These are phyloP conservation scores for Rhodotorula sp. DNA, from an alignment of 1,284 basidiomycete species.

Conservation along the genomic window DNA sequence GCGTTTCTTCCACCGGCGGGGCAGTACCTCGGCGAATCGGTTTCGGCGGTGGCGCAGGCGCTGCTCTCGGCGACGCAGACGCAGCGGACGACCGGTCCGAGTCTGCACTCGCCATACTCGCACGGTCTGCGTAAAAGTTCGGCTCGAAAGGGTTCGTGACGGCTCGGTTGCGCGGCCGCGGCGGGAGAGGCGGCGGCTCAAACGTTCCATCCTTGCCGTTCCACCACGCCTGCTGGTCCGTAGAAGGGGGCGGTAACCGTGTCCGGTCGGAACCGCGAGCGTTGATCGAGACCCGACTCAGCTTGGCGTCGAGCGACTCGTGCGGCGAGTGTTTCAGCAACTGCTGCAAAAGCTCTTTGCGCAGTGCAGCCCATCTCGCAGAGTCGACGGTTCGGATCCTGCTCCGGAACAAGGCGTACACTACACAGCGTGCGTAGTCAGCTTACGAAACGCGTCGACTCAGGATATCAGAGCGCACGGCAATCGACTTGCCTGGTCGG, in stretches of 20 bases:
- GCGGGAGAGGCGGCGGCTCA: not conserved
- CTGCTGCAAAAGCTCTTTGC: constrained; percentile 55
- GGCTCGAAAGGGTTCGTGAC: constrained; percentile 11
- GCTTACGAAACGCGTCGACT: not conserved
- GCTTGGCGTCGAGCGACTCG: constrained; percentile 25
- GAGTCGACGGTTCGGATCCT: constrained; percentile 76
- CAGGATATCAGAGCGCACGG: not conserved
- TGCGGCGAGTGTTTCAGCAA: constrained; percentile 50
- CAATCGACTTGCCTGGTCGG: constrained; percentile 65
- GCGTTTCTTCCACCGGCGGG: not conserved
- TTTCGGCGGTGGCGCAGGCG: constrained; percentile 11
- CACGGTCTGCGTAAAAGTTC: not conserved
- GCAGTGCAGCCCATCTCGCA: constrained; percentile 67
- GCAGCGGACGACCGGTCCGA: not conserved
- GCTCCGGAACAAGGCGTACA: constrained; percentile 78
- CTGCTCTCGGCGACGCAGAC: not conserved
- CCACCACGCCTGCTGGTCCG: constrained; percentile 74
- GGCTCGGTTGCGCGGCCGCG: not conserved
- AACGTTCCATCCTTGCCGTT: constrained; percentile 49
- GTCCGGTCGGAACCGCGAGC: constrained; percentile 44
- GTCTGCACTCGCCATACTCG: no score
- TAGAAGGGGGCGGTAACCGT: constrained; percentile 69
- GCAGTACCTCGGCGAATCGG: not conserved
- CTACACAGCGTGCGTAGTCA: constrained; percentile 50
- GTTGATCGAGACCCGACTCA: constrained; percentile 45